A percentile compares a stretch with the other conserved stretches of the same genome.
These are phyloP conservation scores for Dicorynia guianensis DNA, from an alignment of 306 rosid species.

Conservation along the genomic window DNA sequence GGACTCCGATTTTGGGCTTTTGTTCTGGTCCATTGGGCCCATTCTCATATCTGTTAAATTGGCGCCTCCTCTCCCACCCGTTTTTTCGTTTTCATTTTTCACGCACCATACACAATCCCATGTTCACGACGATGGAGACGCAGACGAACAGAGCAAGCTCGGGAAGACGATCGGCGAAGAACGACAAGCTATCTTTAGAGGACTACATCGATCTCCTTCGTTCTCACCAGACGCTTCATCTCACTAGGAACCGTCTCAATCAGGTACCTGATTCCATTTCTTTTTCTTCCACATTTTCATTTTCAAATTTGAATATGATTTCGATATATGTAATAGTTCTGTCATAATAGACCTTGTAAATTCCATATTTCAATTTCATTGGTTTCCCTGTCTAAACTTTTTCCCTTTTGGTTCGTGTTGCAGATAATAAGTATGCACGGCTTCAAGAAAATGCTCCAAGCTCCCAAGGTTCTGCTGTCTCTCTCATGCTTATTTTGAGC, in stretches of 20 bases:
- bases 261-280: conserved; percentile 51
- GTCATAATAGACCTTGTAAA: too few relatives aligned
- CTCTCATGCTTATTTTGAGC: not conserved
- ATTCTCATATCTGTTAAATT: not conserved
- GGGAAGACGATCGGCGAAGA: conserved; percentile 34
- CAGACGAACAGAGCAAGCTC: conserved; percentile 29
- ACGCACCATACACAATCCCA: not conserved
- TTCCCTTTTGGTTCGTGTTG: conserved; percentile 1
- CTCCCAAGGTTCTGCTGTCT: conserved; percentile 57
- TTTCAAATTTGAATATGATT: not conserved
- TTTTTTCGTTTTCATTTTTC: not conserved
- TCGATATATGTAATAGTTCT: not conserved
- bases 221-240: conserved; percentile 46
- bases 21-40: too few relatives aligned
- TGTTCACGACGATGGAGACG: conserved; percentile 37
- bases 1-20: too few relatives aligned
- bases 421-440: conserved; percentile 79
- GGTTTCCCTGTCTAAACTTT: not conserved
- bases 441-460: conserved; percentile 61
- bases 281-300: not conserved
- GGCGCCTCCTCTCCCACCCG: not conserved
- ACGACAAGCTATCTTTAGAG: conserved; percentile 51
- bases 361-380: not conserved
- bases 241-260: conserved; percentile 55
- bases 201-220: conserved; percentile 58